phyloP scores from a whole-genome alignment of 2,329 filamentous ascomycete genomes.

The Lecanicillium sp. region DNA sequence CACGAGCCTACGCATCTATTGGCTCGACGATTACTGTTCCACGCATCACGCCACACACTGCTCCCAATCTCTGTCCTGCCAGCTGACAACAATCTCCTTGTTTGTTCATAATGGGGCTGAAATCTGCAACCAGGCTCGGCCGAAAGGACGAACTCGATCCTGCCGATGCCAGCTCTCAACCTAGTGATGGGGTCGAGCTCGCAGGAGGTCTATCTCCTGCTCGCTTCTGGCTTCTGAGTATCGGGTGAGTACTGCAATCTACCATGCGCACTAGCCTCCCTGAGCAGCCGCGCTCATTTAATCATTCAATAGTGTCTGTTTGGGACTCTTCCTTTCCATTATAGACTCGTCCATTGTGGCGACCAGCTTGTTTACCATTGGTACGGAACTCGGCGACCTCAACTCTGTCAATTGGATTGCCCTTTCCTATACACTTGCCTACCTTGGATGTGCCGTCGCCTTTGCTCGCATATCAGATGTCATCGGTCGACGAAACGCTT shows the following conservation, averaged over 20 bases:
- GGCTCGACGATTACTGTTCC: too few species aligned
- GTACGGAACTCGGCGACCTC: constrained; percentile 37
- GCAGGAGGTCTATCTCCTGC: neutral
- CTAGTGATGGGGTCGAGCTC: neutral
- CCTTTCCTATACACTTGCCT: constrained; percentile 46
- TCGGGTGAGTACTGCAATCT: constrained; percentile 2
- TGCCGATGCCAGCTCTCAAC: too few species aligned
- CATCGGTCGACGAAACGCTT: constrained; percentile 43
- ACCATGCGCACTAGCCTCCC: too few species aligned
- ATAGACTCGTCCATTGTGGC: constrained; percentile 54
- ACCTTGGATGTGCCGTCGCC: constrained; percentile 47
- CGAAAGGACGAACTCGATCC: too few species aligned
- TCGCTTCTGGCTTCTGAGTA: constrained; percentile 8
- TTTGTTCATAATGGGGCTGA: too few species aligned
- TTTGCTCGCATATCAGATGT: constrained; percentile 47
- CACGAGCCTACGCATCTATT: too few species aligned
- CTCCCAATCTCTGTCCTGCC: too few species aligned
- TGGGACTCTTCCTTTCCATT: constrained; percentile 49
- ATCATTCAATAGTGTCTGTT: constrained; percentile 28
- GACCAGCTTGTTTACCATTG: constrained; percentile 48
- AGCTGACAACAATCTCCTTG: too few species aligned
- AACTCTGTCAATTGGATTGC: constrained; percentile 44
- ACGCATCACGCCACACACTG: too few species aligned
- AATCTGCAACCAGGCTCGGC: too few species aligned
- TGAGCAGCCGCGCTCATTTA: neutral